Percentiles rank a stretch among this genome's conserved stretches.
Conservation (phyloP, 805 yeast species). For the Phaffomyces antillensis region DNA sequence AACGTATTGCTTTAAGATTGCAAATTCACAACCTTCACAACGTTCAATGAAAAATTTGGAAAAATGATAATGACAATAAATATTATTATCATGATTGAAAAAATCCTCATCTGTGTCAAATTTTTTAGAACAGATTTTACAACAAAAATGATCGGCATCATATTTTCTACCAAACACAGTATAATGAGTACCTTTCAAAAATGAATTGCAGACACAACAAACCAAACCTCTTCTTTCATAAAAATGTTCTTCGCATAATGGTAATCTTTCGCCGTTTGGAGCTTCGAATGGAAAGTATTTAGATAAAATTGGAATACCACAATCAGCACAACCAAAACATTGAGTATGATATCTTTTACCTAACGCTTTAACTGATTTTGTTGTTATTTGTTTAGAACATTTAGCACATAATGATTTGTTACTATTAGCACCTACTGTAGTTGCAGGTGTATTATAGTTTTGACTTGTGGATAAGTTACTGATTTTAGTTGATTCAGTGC, state of each 20-base stretch:
- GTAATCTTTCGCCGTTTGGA: slow-evolving; percentile 36
- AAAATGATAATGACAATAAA: slow-evolving; percentile 90
- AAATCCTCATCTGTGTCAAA: slow-evolving; percentile 91
- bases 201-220: slow-evolving; percentile 80
- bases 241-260: slow-evolving; percentile 88
- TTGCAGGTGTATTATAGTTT: slow-evolving; percentile 8
- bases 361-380: slow-evolving; percentile 85
- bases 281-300: slow-evolving; percentile 81
- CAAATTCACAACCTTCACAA: slow-evolving; percentile 89
- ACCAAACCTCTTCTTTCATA: slow-evolving; percentile 77
- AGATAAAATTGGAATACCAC: slow-evolving; percentile 72
- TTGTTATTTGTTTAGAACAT: slow-evolving; percentile 47
- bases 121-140: slow-evolving; percentile 76
- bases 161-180: slow-evolving; percentile 89
- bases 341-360: slow-evolving; percentile 75
- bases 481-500: slow-evolving; percentile 8
- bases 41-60: slow-evolving; percentile 78
- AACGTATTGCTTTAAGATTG: slow-evolving; percentile 90
- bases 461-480: slow-evolving; percentile 1
- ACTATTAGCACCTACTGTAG: neutral
- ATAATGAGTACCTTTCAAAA: slow-evolving; percentile 86
- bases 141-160: slow-evolving; percentile 92
- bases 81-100: slow-evolving; percentile 74
- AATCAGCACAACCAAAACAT: slow-evolving; percentile 82
- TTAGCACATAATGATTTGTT: slow-evolving; percentile 34